Evolutionary conservation across 2,329 filamentous ascomycete genomes (phyloP).

Genomic region (Microsporum ferrugineum): DNA sequence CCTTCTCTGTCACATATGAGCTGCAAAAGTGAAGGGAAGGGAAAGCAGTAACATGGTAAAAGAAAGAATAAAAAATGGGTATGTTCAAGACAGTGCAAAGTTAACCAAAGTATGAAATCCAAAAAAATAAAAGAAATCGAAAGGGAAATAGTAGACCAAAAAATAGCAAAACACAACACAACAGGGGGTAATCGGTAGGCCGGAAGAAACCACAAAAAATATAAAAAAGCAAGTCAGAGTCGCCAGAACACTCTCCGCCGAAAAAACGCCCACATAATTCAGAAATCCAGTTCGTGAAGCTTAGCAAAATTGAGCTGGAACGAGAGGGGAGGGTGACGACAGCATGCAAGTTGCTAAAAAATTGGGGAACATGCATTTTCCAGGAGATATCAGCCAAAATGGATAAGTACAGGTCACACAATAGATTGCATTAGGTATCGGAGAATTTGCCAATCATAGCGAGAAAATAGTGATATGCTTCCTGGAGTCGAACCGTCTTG

Average conservation of each 20-base stretch:
- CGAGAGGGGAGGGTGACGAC: neutral
- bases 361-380: neutral
- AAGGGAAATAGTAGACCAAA: neutral
- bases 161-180: neutral
- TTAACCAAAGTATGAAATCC: neutral
- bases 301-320: neutral
- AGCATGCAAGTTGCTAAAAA: neutral
- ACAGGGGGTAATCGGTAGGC: neutral
- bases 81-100: neutral
- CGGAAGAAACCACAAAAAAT: neutral
- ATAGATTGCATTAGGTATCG: neutral
- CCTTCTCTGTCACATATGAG: neutral
- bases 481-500: neutral
- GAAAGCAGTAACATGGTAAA: neutral
- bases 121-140: neutral
- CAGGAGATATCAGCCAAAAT: neutral
- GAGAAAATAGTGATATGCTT: neutral
- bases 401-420: neutral
- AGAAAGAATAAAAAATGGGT: neutral
- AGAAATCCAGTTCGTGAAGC: neutral
- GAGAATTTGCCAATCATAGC: neutral
- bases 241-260: neutral
- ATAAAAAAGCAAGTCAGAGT: neutral
- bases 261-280: constrained; percentile 2
- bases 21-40: neutral